Evolutionary conservation across 1,139 yeast species (phyloP), one percentile per base, ranked within the genome.

Genomic region (Candida frijolesensis): DNA sequence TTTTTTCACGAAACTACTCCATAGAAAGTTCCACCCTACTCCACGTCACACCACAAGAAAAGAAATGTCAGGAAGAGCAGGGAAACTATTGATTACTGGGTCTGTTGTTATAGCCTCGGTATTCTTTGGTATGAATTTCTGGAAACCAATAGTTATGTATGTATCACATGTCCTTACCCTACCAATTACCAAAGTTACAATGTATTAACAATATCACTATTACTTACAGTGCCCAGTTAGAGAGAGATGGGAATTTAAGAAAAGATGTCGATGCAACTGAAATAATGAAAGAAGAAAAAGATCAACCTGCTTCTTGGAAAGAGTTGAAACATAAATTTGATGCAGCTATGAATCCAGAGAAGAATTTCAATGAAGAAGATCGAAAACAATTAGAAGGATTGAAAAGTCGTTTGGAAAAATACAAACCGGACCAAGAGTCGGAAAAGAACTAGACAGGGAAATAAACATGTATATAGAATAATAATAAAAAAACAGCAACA

Each of bases 81-180:
- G 58, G 2, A 68, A 68, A 54, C 62, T 61, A 11, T 41, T 66
- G 1, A 57, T 70, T 0, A 50, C 72, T 5, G 52, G 70, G 27
- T 66, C 70, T 29, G 74, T 70, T 4, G 70, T 73, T 6, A 71
- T 67, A 6, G 57, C 74, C 34, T 71, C 79, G 50, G 74, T 79
- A 77, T 76, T 73, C 52, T 67, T 77, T 27, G 87, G 94, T 0
- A 70, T 83, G 50, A 81, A 79, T 61, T 87, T 87, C 67, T 87
- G 89, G 76, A 85, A 84, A 58, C 95, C 96, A 1, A 65, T 87
- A 32, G 78, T 87, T 4, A 76, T 87, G 86, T 82, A 74, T 60
- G 86, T 80, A 45, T 30, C 22, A 19, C 7, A 10, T 25, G 7
- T 6, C 10, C 2, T 25, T 25, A 5, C 10, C 9, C 16, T 2